A percentile compares a stretch with the other conserved stretches of the same genome.
phyloP scores from a whole-genome alignment of 1,139 yeast species.

The Tardiomyces digboiensis region DNA sequence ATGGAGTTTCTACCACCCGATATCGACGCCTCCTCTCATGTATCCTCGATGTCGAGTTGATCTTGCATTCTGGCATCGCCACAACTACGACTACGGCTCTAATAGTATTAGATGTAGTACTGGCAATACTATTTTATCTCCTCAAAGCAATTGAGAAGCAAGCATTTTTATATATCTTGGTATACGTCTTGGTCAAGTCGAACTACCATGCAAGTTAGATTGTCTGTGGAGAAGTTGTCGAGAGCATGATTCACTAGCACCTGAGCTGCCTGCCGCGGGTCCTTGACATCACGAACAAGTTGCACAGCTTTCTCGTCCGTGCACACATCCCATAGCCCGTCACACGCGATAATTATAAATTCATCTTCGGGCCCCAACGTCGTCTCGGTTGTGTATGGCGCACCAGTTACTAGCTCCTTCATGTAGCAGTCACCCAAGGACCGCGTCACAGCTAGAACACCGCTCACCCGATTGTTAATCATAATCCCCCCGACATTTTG shows the following conservation, averaged over 20 bases:
- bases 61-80: too few relatives aligned
- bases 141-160: too few relatives aligned
- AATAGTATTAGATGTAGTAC: too few relatives aligned
- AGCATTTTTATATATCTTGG: too few relatives aligned
- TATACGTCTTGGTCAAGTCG: conserved; percentile 40
- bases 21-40: too few relatives aligned
- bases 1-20: too few relatives aligned
- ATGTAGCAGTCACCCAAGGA: conserved; percentile 92
- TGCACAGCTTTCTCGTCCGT: conserved; percentile 71
- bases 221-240: conserved; percentile 77
- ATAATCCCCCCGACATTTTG: conserved; percentile 76
- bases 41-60: too few relatives aligned
- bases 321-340: conserved; percentile 90
- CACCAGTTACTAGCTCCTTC: conserved; percentile 83
- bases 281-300: conserved; percentile 40
- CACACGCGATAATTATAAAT: conserved; percentile 79
- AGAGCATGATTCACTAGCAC: conserved; percentile 68
- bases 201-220: conserved; percentile 87
- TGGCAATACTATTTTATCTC: too few relatives aligned
- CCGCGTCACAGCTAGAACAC: conserved; percentile 90
- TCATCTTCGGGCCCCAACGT: conserved; percentile 54
- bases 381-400: conserved; percentile 89
- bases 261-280: conserved; percentile 56
- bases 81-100: too few relatives aligned
- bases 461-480: conserved; percentile 88